Evolutionary conservation across 192 early-diverging fungal genomes (phyloP).

Genomic region (Dissophora globulifera): DNA sequence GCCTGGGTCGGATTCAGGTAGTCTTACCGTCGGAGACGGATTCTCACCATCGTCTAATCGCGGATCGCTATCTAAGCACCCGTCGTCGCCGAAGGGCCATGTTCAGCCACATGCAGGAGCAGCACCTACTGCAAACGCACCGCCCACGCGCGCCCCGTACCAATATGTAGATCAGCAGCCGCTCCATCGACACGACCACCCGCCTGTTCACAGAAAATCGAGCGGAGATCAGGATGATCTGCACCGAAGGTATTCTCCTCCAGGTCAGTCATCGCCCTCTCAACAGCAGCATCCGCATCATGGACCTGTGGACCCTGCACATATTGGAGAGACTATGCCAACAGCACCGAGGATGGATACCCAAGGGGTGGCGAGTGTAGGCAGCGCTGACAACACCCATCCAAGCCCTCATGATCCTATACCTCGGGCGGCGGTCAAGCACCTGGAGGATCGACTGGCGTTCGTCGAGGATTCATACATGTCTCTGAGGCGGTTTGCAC

Average conservation of each 20-base stretch:
- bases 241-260: background rate
- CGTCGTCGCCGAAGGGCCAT: conserved; percentile 23
- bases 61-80: conserved; percentile 20
- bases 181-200: too few species aligned
- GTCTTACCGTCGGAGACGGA: background rate
- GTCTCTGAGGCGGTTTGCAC: conserved; percentile 37
- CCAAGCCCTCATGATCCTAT: conserved; percentile 26
- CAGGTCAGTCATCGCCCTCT: background rate
- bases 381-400: too few species aligned
- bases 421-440: conserved; percentile 18
- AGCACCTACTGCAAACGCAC: background rate
- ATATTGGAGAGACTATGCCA: background rate
- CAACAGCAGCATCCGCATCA: conserved; percentile 2
- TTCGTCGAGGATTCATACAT: conserved; percentile 47
- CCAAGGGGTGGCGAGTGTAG: too few species aligned
- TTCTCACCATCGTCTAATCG: background rate
- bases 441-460: conserved; percentile 27
- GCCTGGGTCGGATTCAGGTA: background rate
- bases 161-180: too few species aligned
- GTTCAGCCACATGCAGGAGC: background rate
- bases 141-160: too few species aligned
- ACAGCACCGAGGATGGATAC: conserved; percentile 11
- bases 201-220: too few species aligned
- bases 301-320: conserved; percentile 4
- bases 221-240: too few species aligned